Conservation (phyloP, 805 yeast species). For the Millerozyma acaciae region DNA sequence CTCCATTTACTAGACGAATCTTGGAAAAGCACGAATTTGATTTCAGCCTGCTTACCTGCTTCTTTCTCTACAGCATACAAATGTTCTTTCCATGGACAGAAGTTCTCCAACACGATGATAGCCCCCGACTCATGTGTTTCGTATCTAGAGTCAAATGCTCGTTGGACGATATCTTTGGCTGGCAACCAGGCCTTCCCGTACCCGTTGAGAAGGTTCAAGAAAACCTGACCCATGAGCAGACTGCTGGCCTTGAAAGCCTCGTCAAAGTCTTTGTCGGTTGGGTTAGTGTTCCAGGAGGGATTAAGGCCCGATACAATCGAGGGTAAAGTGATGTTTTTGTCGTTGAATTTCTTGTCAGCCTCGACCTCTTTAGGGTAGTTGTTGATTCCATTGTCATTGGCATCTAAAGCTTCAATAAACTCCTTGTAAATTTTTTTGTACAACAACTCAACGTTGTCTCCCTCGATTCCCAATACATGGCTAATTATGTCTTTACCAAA, state of each 20-base stretch:
- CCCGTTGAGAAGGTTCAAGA: constrained; percentile 59
- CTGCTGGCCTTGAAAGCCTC: constrained; percentile 66
- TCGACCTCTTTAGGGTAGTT: constrained; percentile 55
- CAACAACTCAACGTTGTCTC: constrained; percentile 53
- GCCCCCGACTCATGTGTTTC: constrained; percentile 66
- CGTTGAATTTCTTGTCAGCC: constrained; percentile 61
- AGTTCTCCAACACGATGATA: constrained; percentile 66
- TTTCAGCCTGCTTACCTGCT: constrained; percentile 48
- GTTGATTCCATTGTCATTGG: constrained; percentile 90
- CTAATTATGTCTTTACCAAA: constrained; percentile 69
- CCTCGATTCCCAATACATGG: constrained; percentile 36
- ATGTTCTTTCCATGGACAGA: constrained; percentile 96
- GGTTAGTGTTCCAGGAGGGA: constrained; percentile 78
- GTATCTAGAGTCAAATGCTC: constrained; percentile 62
- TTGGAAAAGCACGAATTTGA: constrained; percentile 73
- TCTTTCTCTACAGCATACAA: constrained; percentile 68
- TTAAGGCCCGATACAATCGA: constrained; percentile 74
- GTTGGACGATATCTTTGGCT: constrained; percentile 71
- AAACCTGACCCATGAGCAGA: constrained; percentile 77
- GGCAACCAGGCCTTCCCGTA: constrained; percentile 90
- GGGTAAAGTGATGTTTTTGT: constrained; percentile 71
- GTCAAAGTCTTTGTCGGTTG: constrained; percentile 64
- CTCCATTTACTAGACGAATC: constrained; percentile 78
- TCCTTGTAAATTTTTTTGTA: constrained; percentile 78
- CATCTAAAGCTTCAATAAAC: constrained; percentile 89